Evolutionary conservation across 164 flowering plant genomes (phyloP), one percentile per base, ranked within the genome.

Genomic region (Annona cherimola): DNA sequence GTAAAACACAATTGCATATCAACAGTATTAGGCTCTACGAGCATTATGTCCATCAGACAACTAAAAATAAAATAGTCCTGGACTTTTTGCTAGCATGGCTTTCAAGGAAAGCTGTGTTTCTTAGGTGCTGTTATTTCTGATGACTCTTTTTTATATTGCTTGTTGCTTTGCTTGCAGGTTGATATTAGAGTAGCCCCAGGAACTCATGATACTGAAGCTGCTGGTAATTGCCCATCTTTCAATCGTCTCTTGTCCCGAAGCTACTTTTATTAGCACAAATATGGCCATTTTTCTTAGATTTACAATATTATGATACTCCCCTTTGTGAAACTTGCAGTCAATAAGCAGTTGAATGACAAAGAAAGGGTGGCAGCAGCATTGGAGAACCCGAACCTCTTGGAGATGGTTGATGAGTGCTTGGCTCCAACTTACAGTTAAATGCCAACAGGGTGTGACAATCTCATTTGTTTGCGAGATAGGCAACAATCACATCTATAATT

Each of bases 361-460:
- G 98, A 94, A 75, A 82, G 98, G 20, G 91, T 91, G n/a, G 93
- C 96, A 26, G 98, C 98, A 42, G 97, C 97, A 4, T 63, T 94
- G 79, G 98, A 94, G 79, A 91, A 88, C 76, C 97, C 97, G 12
- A 82, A 83, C 77, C 90, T 88, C 4, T 61, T 87, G 61, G 88
- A 85, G 20, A 88, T 90, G 91, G 94, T 94, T 70, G 95, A 90
- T 66, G 91, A 94, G 69, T 94, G 96, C 72, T 79, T 91, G 54
- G 88, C 91, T 50, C 96, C 98, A 9, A 77, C 94, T 0, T 89
- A 75, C 78, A n/a, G 83, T 45, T 45, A 88, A 79, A 80, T 57
- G 50, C 6, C 42, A 18, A 3, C 14, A 12, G 44, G 14, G 40
- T 60, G 16, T 12, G 19, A 5, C 8, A 61, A 45, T 4, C 26